Evolutionary conservation across 2,329 filamentous ascomycete species (phyloP).

Genomic region (Macrophomina pseudophaseolina): DNA sequence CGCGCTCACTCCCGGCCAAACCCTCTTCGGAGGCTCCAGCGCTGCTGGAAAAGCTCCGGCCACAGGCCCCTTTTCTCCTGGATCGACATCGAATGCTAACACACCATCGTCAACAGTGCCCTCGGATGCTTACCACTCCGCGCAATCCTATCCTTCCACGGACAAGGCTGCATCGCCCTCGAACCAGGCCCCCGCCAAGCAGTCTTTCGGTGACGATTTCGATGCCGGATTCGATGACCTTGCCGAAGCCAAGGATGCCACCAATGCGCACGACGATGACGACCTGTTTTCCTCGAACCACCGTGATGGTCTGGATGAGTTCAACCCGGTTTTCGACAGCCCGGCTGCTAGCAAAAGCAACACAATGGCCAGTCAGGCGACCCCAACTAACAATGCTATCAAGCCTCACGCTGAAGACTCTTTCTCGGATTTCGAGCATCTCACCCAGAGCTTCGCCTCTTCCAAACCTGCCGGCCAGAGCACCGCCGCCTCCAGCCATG

Average conservation of each 20-base stretch:
- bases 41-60: constrained; percentile 38
- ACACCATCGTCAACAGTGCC: constrained; percentile 47
- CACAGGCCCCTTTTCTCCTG: constrained; percentile 34
- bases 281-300: constrained; percentile 70
- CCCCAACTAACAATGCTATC: constrained; percentile 37
- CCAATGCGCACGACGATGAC: constrained; percentile 70
- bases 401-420: constrained; percentile 45
- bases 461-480: constrained; percentile 45
- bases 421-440: constrained; percentile 57
- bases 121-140: constrained; percentile 50
- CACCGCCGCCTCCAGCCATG: constrained; percentile 60
- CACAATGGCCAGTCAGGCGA: constrained; percentile 52
- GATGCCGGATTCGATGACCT: constrained; percentile 83
- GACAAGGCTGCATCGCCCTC: constrained; percentile 33
- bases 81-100: constrained; percentile 45
- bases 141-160: constrained; percentile 43
- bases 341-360: constrained; percentile 55
- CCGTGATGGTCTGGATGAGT: constrained; percentile 74
- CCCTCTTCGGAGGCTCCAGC: constrained; percentile 45
- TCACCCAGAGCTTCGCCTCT: constrained; percentile 48
- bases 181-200: constrained; percentile 31
- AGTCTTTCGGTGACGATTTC: constrained; percentile 72
- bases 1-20: constrained; percentile 44
- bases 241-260: constrained; percentile 79
- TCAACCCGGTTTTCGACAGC: constrained; percentile 82